Conservation (phyloP, 192 early-diverging fungal genomes). For the Dimargaris cristalligena region DNA sequence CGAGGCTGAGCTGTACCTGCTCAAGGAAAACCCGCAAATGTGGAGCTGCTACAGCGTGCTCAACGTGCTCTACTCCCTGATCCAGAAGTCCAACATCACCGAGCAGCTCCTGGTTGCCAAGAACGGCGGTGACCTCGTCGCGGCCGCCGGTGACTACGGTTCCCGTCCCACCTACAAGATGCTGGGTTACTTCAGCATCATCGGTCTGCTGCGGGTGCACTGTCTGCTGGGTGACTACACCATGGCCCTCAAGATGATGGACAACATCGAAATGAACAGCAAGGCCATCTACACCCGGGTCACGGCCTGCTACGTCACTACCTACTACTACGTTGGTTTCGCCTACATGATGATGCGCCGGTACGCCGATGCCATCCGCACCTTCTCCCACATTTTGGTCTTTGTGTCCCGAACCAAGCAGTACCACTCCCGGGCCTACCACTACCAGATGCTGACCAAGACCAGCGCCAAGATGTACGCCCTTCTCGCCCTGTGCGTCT, state of each 20-base stretch:
- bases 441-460: slow-evolving; percentile 80
- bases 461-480: slow-evolving; percentile 95
- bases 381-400: slow-evolving; percentile 75
- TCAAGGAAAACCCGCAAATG: slow-evolving; percentile 73
- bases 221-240: slow-evolving; percentile 92
- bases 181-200: slow-evolving; percentile 90
- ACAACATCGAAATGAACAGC: slow-evolving; percentile 86
- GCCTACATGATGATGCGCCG: slow-evolving; percentile 97
- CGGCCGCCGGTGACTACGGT: slow-evolving; percentile 81
- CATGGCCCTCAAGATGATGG: slow-evolving; percentile 87
- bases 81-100: slow-evolving; percentile 88
- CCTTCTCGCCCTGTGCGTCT: slow-evolving; percentile 73
- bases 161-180: slow-evolving; percentile 82
- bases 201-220: slow-evolving; percentile 86
- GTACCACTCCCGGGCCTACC: slow-evolving; percentile 83
- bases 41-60: slow-evolving; percentile 95
- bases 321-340: slow-evolving; percentile 95
- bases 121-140: slow-evolving; percentile 76
- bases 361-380: slow-evolving; percentile 87
- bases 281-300: slow-evolving; percentile 84
- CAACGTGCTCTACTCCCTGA: slow-evolving; percentile 88
- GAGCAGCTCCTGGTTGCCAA: slow-evolving; percentile 80
- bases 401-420: slow-evolving; percentile 86
- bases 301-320: slow-evolving; percentile 92
- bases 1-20: slow-evolving; percentile 59